Percentiles rank a stretch among this genome's conserved stretches.
Conservation (phyloP, 305 asterid species). For the Withania somnifera region DNA sequence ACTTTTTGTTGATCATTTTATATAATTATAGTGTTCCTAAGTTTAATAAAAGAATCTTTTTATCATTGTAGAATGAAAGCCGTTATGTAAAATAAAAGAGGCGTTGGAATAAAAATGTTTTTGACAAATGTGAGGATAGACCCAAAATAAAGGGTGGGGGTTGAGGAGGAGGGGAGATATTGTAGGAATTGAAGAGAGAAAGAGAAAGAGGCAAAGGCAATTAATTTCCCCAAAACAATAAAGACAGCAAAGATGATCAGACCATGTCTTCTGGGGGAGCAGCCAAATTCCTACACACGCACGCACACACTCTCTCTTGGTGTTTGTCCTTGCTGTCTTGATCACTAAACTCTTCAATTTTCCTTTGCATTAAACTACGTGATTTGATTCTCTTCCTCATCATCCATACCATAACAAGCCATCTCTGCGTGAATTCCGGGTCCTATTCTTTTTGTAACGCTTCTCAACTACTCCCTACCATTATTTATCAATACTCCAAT, state of each 20-base stretch:
- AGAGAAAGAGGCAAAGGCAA: too few species aligned
- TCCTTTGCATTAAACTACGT: not conserved
- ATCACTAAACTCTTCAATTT: not conserved
- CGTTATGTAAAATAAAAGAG: too few species aligned
- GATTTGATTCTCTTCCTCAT: not conserved
- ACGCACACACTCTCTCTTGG: not conserved
- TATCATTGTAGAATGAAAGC: too few species aligned
- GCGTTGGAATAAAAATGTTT: too few species aligned
- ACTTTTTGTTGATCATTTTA: too few species aligned
- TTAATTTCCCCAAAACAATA: constrained; percentile 9
- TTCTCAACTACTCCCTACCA: not conserved
- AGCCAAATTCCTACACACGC: constrained; percentile 1
- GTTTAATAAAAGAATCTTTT: too few species aligned
- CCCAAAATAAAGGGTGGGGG: too few species aligned
- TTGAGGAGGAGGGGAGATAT: too few species aligned
- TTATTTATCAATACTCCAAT: too few species aligned
- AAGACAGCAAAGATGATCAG: constrained; percentile 8
- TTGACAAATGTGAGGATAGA: too few species aligned
- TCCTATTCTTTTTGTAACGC: not conserved
- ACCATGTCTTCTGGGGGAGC: constrained; percentile 11
- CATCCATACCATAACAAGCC: not conserved
- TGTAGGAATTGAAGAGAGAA: not conserved
- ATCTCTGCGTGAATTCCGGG: not conserved
- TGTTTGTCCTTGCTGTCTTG: not conserved
- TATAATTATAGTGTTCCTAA: too few species aligned